Base-by-base conservation (phyloP, 192 early-diverging fungal genomes). In the Cetraspora pellucida region DNA sequence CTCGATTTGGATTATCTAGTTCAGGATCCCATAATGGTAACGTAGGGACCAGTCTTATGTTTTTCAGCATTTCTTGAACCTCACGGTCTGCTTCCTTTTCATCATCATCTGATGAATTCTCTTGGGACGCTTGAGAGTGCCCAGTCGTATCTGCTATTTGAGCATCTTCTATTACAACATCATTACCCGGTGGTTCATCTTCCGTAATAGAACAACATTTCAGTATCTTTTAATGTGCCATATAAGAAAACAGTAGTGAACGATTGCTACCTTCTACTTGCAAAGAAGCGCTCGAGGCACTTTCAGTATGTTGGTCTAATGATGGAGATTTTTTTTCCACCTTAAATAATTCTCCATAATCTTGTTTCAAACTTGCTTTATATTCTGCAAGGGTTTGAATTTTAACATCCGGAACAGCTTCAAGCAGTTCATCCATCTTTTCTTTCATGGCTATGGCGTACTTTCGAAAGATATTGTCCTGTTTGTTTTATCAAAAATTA, bases 401-500 rank as follows among this genome's bases (percentile, higher is more conserved):
- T 0, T 81, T 81, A 31, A 98, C 91, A 77, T 97, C 92, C 2
- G 95, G 96, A 19, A 97, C 91, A n/a, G 86, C 83, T 46, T 89
- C 89, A 75, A 97, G 82, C 19, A 99, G 79, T 64, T 88, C 82
- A 17, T 87, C 87, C 1, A 93, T 91, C 79, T 89, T 91, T 27
- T 90, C 87, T 68, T 90, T 88, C 94, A 99, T 91, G 2, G 90
- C 89, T 28, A 85, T 88, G 1, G 93, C 96, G 71, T 95, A 93
- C 49, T 87, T 90, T 55, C 96, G 90, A 79, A 93, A 99, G 68
- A 91, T 88, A 80, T 92, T 95, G n/a, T 91, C 90, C 87, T 91
- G 57, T 30, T 52, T 23, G 43, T 46, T 43, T 77, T 25, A 75
- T 64, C 31, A 68, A 80, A 5, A 28, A 57, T 46, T 57, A 10